Conservation (phyloP, 805 yeast species). For the Wickerhamiella occidentalis region DNA sequence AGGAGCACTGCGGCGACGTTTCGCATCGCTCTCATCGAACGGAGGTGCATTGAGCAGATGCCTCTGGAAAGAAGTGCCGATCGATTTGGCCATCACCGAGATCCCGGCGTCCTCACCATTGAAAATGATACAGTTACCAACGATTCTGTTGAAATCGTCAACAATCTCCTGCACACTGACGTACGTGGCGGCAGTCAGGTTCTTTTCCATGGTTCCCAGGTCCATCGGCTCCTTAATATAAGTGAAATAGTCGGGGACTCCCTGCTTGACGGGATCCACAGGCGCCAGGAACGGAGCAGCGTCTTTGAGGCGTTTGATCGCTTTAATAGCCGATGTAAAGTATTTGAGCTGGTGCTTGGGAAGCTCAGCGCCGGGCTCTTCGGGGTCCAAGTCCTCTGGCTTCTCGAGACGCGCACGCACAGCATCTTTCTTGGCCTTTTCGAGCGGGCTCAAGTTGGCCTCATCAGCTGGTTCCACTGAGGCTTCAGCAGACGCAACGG, state of each 20-base stretch:
- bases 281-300: constrained; percentile 83
- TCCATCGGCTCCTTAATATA: constrained; percentile 86
- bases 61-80: constrained; percentile 85
- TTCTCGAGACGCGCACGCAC: constrained; percentile 15
- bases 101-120: constrained; percentile 78
- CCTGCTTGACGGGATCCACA: constrained; percentile 76
- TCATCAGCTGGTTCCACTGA: constrained; percentile 3
- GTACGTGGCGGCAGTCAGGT: constrained; percentile 58
- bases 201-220: constrained; percentile 76
- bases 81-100: constrained; percentile 80
- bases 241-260: constrained; percentile 83
- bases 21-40: constrained; percentile 26
- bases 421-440: constrained; percentile 21
- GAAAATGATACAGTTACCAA: constrained; percentile 65
- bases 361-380: constrained; percentile 20
- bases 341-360: constrained; percentile 68
- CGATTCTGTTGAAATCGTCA: constrained; percentile 75
- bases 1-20: constrained; percentile 14
- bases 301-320: constrained; percentile 81
- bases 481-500: not conserved
- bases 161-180: constrained; percentile 54
- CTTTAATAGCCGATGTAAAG: constrained; percentile 65
- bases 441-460: constrained; percentile 17
- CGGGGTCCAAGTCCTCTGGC: constrained; percentile 23
- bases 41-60: constrained; percentile 89